Base-by-base conservation (phyloP, 2,329 filamentous ascomycete species). In the Aureobasidium sp. region DNA sequence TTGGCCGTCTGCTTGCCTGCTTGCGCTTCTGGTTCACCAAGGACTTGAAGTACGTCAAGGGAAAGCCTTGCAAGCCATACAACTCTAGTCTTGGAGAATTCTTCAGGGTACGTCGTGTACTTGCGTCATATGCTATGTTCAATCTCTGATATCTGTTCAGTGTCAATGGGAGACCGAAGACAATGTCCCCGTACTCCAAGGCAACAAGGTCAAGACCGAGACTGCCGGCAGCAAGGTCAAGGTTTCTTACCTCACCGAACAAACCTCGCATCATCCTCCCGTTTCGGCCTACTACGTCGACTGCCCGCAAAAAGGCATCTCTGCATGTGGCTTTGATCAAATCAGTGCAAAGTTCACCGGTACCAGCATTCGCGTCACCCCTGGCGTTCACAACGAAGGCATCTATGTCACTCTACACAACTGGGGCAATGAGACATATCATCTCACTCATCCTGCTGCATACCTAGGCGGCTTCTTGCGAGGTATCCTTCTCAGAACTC, bases 11-110 rank as follows among this genome's bases (percentile, higher is more conserved):
- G 90, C 83, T 99, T 57, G 92, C 93, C 71, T 91, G 96, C 34
- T 77, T 97, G 69, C 87, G 92, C 63, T 99, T 97, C 77, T 99
- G 94, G 94, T 96, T 97, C 70, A 97, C 94, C 65, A 99, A 99
- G 75, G 94, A 99, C 75, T 75, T 99, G 75, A 99, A 99, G 84
- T 99, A 97, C 71, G 90, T 95, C 73, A 97, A 97, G 79, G 93
- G 93, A 63, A 96, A 92, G 79, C 94, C 94, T 47, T 97, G 93
- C 85, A 99, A 99, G 77, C 94, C 94, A 11, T 99, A 99, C 79
- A 99, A 99, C 76, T 97, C 92, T 50, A 92, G 91, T 39, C 78
- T 99, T 55, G 94, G 94, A 66, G 94, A 99, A 78, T 99, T 99
- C 78, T 99, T 99, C 78, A 84, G 91, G 77, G 90, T 92, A 79